Base-by-base conservation (phyloP, 2,329 filamentous ascomycete species). In the Trichoderma brevicompactum region DNA sequence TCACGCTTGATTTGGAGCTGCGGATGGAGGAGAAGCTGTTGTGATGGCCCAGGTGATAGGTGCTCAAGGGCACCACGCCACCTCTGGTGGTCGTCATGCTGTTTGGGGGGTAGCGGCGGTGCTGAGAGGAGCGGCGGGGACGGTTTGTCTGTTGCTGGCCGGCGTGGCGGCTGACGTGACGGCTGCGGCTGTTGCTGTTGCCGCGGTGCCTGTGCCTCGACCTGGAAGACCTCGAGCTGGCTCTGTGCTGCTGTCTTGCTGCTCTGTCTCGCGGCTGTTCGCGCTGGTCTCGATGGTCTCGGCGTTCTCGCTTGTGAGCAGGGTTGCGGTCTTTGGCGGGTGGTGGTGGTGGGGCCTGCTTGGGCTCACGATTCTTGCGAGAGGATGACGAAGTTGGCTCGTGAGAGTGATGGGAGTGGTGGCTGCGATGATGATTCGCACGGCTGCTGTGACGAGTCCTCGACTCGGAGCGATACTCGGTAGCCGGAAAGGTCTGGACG, bases 1-100 rank as follows among this genome's bases (percentile, higher is more conserved):
- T 83, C 68, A 85, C 76, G 40, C 80, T 77, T 64, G 76, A 80
- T 73, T 87, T 87, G 56, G 79, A 77, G 4, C 52, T 50, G 41
- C 82, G 81, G 17, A 79, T 79, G 15, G 83, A 83, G 70, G 84
- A 80, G 65, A 85, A 72, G 70, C 82, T 84, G 72, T 80, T 82
- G 65, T 83, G 78, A 66, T 80, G 79, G 44, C 70, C 66, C 41
- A 74, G 52, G 60, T 73, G 72, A 67, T 74, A 71, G 50, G 69
- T 62, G 67, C 67, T 69, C 50, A 69, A 36, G 15, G 67, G 59
- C 50, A 69, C 61, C 36, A 69, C 63, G 55, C 70, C 66, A n/a
- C 67, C 68, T 32, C 69, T 65, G 43, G 69, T 66, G 48, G 70
- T 69, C 49, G 73, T 69, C 70, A 74, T 72, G 59, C 69, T 66